Conservation (phyloP, 495 filamentous ascomycete species). For the Trichocladium uniseriatum region DNA sequence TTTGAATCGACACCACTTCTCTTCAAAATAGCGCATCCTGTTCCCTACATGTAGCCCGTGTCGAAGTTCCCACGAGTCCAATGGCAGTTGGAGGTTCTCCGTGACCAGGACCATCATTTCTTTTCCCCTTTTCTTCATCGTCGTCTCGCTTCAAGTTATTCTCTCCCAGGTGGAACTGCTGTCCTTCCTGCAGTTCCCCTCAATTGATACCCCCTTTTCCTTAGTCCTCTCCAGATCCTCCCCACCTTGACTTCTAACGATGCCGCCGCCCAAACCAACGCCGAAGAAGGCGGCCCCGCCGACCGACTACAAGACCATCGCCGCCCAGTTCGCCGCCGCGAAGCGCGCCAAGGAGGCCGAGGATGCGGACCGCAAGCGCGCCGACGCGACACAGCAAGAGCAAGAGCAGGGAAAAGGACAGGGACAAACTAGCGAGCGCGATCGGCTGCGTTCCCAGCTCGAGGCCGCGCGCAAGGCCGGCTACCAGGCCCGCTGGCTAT, state of each 20-base stretch:
- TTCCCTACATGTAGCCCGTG: not conserved
- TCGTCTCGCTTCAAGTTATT: not conserved
- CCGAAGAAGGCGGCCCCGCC: constrained; percentile 17
- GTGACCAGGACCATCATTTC: constrained; percentile 8
- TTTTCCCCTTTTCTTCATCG: constrained; percentile 3
- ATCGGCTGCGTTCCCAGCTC: constrained; percentile 29
- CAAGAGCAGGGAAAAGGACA: not conserved
- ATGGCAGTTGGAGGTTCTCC: constrained; percentile 10
- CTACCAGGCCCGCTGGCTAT: constrained; percentile 37
- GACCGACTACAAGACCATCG: constrained; percentile 35
- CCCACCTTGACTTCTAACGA: constrained; percentile 2
- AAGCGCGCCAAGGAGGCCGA: constrained; percentile 37
- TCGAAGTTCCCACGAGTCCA: not conserved
- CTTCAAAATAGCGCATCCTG: constrained; percentile 20
- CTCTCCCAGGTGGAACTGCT: not conserved
- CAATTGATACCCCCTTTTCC: not conserved
- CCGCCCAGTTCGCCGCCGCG: constrained; percentile 38
- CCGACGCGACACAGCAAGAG: not conserved
- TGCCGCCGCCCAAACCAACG: constrained; percentile 19
- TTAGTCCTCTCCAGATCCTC: not conserved
- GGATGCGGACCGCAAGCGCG: constrained; percentile 13
- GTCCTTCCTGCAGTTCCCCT: not conserved
- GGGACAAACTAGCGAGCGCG: constrained; percentile 17
- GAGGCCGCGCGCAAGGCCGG: constrained; percentile 33
- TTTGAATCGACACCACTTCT: not conserved